Evolutionary conservation across 257 asterid species (phyloP), one percentile per base, ranked within the genome.

Genomic region (Thymus mandschuricus): DNA sequence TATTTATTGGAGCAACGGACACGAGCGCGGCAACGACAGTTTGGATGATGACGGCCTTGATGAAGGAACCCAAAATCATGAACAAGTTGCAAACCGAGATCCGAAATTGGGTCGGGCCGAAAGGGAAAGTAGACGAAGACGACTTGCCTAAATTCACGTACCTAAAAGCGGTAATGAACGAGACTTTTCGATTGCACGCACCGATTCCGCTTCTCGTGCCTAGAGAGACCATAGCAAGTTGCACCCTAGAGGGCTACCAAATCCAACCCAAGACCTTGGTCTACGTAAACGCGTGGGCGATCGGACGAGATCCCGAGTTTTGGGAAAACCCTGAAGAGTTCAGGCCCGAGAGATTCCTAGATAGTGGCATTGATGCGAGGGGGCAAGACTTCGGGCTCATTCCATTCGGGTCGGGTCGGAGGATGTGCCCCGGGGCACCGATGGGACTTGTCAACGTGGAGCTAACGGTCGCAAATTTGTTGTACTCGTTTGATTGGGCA

Each of bases 21-120:
- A 30, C 71, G 15, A 54, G 60, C 34, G 71, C 66, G 3, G 59
- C 66, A 5, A 2, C 71, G 4, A 2, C 10, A 4, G 40, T 72
- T 21, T 64, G 77, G 77, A 56, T 31, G 10, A 63, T 72, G 77
- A 72, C 77, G 28, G 65, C 65, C 9, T 63, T 72, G 13, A 64
- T 52, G 49, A 54, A 64, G 48, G 12, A 57, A 1, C 59, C 77
- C 10, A 28, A n/a, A 11, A 43, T 40, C 28, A 62, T 72, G 76
- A 52, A 63, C 12, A 72, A 72, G 52, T 13, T 43, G 48, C 70
- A 72, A 6, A 0, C 15, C 3, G 65, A 72, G 41, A 52, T 72
- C 13, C 46, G 76, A 41, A 44, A 63, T 10, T 54, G 54, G 21
- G 7, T 54, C 0, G 52, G 66, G 1, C 0, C 10, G 30, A 73